Conservation (phyloP, 192 early-diverging fungal species). For the Coemansia sp. region DNA sequence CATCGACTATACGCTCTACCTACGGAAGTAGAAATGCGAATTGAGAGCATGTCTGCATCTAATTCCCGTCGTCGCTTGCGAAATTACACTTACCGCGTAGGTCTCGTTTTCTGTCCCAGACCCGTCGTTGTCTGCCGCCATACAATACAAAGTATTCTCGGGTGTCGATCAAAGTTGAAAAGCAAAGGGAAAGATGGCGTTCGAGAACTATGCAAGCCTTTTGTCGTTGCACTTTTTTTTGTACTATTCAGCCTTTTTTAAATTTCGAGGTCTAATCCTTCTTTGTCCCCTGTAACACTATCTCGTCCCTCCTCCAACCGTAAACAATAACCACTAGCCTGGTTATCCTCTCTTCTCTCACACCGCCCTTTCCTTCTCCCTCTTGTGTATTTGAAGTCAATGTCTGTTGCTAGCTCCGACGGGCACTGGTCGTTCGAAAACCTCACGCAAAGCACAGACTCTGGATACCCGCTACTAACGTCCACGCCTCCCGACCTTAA, state of each 20-base stretch:
- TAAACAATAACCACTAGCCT: neutral
- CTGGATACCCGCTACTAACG: conserved; percentile 23
- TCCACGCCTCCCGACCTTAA: conserved; percentile 12
- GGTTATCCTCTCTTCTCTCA: conserved; percentile 9
- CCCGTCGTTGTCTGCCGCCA: neutral
- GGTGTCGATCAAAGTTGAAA: neutral
- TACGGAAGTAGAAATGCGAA: neutral
- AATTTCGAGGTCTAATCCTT: neutral
- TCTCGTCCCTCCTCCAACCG: neutral
- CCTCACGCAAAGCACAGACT: conserved; percentile 49
- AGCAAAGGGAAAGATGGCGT: neutral
- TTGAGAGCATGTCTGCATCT: neutral
- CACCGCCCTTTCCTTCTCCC: neutral
- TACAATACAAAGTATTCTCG: neutral
- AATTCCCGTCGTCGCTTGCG: neutral
- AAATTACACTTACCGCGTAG: neutral
- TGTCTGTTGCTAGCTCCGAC: conserved; percentile 64
- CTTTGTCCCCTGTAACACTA: neutral
- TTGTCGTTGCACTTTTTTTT: conserved; percentile 4
- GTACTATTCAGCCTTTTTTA: neutral
- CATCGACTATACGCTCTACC: conserved; percentile 37
- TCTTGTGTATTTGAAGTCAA: conserved; percentile 14
- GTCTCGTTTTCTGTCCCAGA: neutral
- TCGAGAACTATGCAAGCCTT: neutral
- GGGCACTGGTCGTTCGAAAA: conserved; percentile 55